phyloP scores from a whole-genome alignment of 2,329 filamentous ascomycete species.

The Lasiodiplodia sp. region DNA sequence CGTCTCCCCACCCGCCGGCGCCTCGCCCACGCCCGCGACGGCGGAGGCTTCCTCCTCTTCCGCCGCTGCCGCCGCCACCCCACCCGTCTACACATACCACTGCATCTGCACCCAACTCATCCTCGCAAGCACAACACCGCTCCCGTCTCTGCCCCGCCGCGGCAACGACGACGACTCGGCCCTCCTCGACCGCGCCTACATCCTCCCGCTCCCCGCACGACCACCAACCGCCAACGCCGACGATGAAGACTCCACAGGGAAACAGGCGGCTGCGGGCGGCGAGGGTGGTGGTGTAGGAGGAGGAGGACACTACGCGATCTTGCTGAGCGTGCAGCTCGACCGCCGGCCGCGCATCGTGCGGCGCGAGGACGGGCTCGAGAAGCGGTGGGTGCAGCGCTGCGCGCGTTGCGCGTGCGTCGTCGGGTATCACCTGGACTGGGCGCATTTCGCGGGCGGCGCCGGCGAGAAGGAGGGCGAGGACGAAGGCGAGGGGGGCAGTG shows the following conservation, averaged over 20 bases:
- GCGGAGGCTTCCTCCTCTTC: background rate
- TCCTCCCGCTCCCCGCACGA: slow-evolving; percentile 59
- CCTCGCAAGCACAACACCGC: slow-evolving; percentile 64
- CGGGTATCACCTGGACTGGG: slow-evolving; percentile 67
- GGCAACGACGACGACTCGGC: slow-evolving; percentile 31
- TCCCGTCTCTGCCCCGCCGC: slow-evolving; percentile 62
- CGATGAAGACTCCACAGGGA: background rate
- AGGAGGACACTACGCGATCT: slow-evolving; percentile 56
- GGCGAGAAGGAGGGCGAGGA: slow-evolving; percentile 39
- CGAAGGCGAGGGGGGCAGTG: slow-evolving; percentile 45
- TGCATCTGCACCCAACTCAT: slow-evolving; percentile 73
- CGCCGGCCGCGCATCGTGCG: slow-evolving; percentile 60
- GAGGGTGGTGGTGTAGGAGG: too few relatives aligned
- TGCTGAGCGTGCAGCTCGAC: slow-evolving; percentile 59
- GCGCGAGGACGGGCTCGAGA: slow-evolving; percentile 71
- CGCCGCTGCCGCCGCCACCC: slow-evolving; percentile 32
- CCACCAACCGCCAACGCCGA: slow-evolving; percentile 22
- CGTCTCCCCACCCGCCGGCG: background rate
- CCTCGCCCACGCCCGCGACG: slow-evolving; percentile 39
- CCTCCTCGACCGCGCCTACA: slow-evolving; percentile 62
- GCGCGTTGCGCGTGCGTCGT: slow-evolving; percentile 66
- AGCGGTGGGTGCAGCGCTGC: slow-evolving; percentile 66
- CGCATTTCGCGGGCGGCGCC: slow-evolving; percentile 51
- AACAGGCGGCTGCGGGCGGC: background rate
- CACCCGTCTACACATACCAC: slow-evolving; percentile 61